Base-by-base conservation (phyloP, 2,329 filamentous ascomycete species). In the Botrytis porri region DNA sequence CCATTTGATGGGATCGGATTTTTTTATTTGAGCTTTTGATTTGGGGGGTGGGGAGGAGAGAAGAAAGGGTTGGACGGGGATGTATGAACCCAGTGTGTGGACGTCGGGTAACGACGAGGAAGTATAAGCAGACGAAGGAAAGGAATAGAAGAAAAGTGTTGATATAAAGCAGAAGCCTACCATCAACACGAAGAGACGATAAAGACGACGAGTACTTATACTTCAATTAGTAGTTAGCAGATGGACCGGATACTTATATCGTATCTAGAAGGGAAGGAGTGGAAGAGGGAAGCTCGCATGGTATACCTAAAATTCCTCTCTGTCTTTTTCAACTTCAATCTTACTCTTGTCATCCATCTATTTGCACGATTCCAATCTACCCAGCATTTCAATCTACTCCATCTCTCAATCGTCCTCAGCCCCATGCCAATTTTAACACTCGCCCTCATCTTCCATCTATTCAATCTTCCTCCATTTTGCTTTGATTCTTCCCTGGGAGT, bases 1-100 rank as follows among this genome's bases (percentile, higher is more conserved):
- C 81, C 81, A 82, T 41, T 70, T 54, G 41, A 79, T 67, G 2
- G 81, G 81, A 75, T 82, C 78, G 16, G 39, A 22, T 25, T 73
- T 74, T 8, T 74, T 73, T 6, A 67, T 35, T 8, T 39, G 22
- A 1, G 12, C 5, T 37, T 73, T 74, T 16, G 74, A 73, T 10
- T 70, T 32, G 1, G 41, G 1, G 8, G 6, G 35, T 18, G 16
- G 3, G 1, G 48, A 14, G 18, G 35, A 16, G 43, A 32, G 14
- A 16, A 66, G 3, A n/a, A 16, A 35, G 32, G 63, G 63, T 18
- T 51, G 63, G 22, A 66, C 48, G 22, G 63, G 63, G 5, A 6
- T 37, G 48, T 66, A 66, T 51, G 63, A 51, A n/a, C 63, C 63
- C 25, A 66, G 22, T 4, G 63, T 51, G 14, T 66, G 63, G 25